A percentile compares a stretch with the other conserved stretches of the same genome.
These are phyloP conservation scores for Venturia oleaginea DNA, from an alignment of 2,329 filamentous ascomycete species.

Conservation along the genomic window DNA sequence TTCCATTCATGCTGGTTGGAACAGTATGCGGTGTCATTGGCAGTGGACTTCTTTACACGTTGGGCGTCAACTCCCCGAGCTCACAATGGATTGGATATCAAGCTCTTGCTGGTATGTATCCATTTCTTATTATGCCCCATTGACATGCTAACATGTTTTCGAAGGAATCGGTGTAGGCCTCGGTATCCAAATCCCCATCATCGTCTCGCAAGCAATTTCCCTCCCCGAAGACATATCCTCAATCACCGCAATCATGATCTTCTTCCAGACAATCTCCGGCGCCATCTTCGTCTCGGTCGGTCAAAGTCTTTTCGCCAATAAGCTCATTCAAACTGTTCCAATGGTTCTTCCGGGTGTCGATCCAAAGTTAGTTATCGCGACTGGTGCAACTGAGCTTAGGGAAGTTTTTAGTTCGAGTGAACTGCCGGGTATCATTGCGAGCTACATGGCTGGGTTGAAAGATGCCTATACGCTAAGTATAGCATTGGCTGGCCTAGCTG, in stretches of 20 bases:
- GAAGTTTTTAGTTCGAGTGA: conserved; percentile 21
- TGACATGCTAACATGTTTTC: neutral
- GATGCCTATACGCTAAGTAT: conserved; percentile 11
- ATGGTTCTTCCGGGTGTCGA: conserved; percentile 26
- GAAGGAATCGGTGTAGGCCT: conserved; percentile 35
- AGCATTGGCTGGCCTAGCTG: neutral
- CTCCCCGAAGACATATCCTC: conserved; percentile 20
- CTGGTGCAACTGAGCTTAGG: conserved; percentile 36
- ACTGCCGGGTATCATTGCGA: conserved; percentile 3
- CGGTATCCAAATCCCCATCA: conserved; percentile 32
- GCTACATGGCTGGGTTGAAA: conserved; percentile 14
- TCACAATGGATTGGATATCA: conserved; percentile 42
- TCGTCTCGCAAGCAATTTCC: conserved; percentile 28
- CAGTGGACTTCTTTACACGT: conserved; percentile 34
- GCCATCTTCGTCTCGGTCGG: conserved; percentile 12
- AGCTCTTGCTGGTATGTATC: conserved; percentile 23
- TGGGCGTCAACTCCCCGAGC: conserved; percentile 28
- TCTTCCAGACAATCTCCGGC: conserved; percentile 12
- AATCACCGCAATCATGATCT: conserved; percentile 20
- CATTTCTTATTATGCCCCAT: conserved; percentile 24
- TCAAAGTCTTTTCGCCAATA: conserved; percentile 11
- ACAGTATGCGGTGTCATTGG: conserved; percentile 25
- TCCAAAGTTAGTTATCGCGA: conserved; percentile 28
- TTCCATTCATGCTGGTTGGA: conserved; percentile 26
- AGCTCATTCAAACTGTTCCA: conserved; percentile 1